Conservation (phyloP, 257 asterid genomes). For the Plantago major region DNA sequence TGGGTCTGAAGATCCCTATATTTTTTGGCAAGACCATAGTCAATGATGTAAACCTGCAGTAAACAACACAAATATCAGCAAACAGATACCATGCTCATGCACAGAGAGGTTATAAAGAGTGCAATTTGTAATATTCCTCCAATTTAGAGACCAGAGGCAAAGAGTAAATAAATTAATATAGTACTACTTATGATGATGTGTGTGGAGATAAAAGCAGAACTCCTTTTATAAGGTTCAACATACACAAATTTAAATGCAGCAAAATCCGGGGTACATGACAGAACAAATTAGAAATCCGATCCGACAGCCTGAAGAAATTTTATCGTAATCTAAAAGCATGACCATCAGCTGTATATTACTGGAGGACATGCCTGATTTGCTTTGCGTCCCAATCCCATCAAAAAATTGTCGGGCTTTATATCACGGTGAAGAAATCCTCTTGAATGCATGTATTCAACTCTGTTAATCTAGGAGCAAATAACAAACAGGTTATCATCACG, state of each 20-base stretch:
- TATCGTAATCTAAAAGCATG: too few species aligned
- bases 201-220: too few species aligned
- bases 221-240: background rate
- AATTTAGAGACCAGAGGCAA: too few species aligned
- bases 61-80: conserved; percentile 12
- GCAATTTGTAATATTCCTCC: background rate
- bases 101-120: background rate
- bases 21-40: conserved; percentile 90
- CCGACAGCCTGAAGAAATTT: background rate
- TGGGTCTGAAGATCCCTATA: conserved; percentile 72
- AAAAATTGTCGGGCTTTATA: conserved; percentile 89
- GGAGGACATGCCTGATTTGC: conserved; percentile 71
- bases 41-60: conserved; percentile 72
- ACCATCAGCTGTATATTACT: too few species aligned
- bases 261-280: background rate
- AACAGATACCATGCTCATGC: conserved; percentile 4
- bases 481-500: conserved; percentile 14
- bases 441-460: conserved; percentile 93
- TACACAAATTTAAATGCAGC: background rate
- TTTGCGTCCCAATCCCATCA: conserved; percentile 98
- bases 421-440: conserved; percentile 99
- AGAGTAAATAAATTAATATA: too few species aligned
- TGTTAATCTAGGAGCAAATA: conserved; percentile 53
- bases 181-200: too few species aligned
- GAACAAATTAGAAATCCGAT: too few species aligned